Evolutionary conservation across 768 basidiomycete genomes (phyloP), one percentile per base, ranked within the genome.

Genomic region (Lepiota brunneoincarnata): DNA sequence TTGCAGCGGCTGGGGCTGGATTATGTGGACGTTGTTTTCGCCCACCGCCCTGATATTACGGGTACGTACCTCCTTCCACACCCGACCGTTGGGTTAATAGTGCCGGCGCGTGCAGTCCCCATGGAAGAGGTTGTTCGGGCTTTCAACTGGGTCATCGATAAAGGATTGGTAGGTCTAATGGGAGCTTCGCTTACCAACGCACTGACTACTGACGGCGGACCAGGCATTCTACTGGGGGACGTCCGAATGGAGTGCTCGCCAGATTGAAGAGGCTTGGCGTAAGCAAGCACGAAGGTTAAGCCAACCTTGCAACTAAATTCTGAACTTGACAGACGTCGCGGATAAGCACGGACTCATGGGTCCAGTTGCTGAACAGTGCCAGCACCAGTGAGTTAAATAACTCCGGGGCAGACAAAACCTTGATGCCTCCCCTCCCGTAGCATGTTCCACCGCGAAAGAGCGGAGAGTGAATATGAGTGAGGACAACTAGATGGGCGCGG

Each of bases 61-160:
- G 81, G 80, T 80, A 57, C 20, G 71, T 59, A n/a, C 31, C 15
- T 15, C 34, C 37, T 21, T 28, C 26, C 26, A 36, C 40, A 10
- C 7, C 31, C 11, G 31, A 9, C 31, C 11, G 11, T 31, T 31
- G 46, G 18, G 34, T 24, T 15, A 6, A 6, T 18, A 17, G 9
- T 60, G 24, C 43, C 31, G 26, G 15, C 40, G 39, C 20, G 12
- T 46, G 5, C 47, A 76, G 79, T 81, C 14, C 76, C 79, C 1
- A 82, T 81, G 78, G 86, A 89, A 65, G 90, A 91, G 66, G 75
- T 82, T 50, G 88, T 91, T 49, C 80, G 87, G 43, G 87, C 84
- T 0, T 89, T 91, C 74, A 88, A 87, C 72, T 81, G 72, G 60
- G 76, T 87, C 37, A 87, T 91, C 58, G 78, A 85, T 37, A 69